Conservation (phyloP, 306 rosid genomes). For the Cicer judaicum region DNA sequence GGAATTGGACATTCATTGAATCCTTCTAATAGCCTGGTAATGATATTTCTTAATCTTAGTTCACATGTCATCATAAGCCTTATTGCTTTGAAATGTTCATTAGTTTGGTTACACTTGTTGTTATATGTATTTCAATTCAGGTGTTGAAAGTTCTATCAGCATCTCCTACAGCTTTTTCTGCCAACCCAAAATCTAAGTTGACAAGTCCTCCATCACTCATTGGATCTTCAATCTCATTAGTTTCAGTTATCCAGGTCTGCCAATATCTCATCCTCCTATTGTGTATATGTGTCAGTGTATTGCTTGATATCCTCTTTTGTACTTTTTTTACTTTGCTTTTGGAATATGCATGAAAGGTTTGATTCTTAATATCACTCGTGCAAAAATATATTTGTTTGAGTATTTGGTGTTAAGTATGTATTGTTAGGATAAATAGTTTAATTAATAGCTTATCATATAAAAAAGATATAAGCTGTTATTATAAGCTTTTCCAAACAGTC, state of each 20-base stretch:
- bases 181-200: conserved; percentile 82
- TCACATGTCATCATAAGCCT: conserved; percentile 22
- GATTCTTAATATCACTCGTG: background rate
- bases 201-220: conserved; percentile 85
- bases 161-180: conserved; percentile 90
- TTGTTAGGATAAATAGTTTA: background rate
- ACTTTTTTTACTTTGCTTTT: conserved; percentile 6
- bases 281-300: background rate
- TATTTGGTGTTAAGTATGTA: background rate
- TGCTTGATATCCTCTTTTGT: conserved; percentile 31
- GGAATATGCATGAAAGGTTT: conserved; percentile 9
- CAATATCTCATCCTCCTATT: conserved; percentile 6
- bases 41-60: conserved; percentile 48
- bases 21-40: conserved; percentile 89
- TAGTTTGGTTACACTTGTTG: conserved; percentile 24
- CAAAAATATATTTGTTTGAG: conserved; percentile 9
- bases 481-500: too few relatives aligned
- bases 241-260: conserved; percentile 84
- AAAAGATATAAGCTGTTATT: too few relatives aligned
- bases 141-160: conserved; percentile 91
- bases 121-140: conserved; percentile 49
- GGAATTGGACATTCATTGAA: conserved; percentile 91
- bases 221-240: conserved; percentile 85
- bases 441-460: too few relatives aligned
- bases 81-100: conserved; percentile 31